phyloP scores from a whole-genome alignment of 2,329 filamentous ascomycete genomes.

The Leptoxyphium fumago region DNA sequence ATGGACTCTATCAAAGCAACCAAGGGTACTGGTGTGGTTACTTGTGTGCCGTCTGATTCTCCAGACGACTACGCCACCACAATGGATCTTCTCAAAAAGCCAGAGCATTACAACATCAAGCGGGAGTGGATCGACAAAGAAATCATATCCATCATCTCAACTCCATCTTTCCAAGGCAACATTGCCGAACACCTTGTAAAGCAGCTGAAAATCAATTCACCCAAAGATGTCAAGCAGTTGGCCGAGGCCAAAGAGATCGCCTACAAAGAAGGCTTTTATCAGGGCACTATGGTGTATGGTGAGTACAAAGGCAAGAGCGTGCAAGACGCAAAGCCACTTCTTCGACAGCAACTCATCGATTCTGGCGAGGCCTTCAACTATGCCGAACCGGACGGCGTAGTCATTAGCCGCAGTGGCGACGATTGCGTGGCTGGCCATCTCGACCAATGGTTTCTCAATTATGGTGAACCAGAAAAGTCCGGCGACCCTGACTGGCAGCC shows the following conservation, averaged over 20 bases:
- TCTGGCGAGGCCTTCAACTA: conserved; percentile 74
- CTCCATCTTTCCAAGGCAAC: conserved; percentile 73
- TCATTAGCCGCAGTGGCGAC: conserved; percentile 77
- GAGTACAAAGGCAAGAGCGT: conserved; percentile 81
- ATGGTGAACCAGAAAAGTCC: conserved; percentile 51
- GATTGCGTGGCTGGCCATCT: conserved; percentile 86
- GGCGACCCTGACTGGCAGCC: conserved; percentile 66
- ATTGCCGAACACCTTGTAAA: conserved; percentile 74
- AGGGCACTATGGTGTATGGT: conserved; percentile 76
- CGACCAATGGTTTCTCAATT: conserved; percentile 97
- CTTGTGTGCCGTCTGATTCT: conserved; percentile 87
- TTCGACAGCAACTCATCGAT: conserved; percentile 63
- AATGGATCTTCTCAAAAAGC: conserved; percentile 79
- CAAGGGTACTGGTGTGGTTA: conserved; percentile 94
- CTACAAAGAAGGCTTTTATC: conserved; percentile 96
- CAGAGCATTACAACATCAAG: conserved; percentile 89
- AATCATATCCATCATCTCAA: conserved; percentile 77
- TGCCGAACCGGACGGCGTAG: conserved; percentile 80
- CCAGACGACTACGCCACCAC: conserved; percentile 90
- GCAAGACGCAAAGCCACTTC: conserved; percentile 72
- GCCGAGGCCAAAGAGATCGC: conserved; percentile 89
- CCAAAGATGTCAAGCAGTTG: conserved; percentile 83
- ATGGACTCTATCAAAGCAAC: conserved; percentile 88
- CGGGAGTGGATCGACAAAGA: conserved; percentile 93
- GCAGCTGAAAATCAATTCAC: conserved; percentile 89